These are phyloP conservation scores for Candida silvicultrix DNA, from an alignment of 805 yeast genomes.

Conservation along the genomic window DNA sequence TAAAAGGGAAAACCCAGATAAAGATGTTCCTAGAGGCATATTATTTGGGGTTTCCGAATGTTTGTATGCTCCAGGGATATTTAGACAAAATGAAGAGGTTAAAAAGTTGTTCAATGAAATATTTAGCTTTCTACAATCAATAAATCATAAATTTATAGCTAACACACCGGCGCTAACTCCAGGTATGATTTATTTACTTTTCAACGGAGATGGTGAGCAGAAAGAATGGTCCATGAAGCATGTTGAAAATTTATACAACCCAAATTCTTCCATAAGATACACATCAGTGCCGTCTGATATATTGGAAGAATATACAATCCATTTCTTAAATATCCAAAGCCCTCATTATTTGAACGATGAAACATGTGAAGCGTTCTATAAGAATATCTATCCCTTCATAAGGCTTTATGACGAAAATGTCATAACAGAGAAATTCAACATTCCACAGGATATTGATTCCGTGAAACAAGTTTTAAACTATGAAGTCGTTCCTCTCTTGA, in stretches of 20 bases:
- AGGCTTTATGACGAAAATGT: constrained; percentile 28
- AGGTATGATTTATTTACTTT: constrained; percentile 46
- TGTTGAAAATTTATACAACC: constrained; percentile 16
- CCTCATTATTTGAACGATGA: constrained; percentile 39
- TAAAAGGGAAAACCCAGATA: constrained; percentile 1
- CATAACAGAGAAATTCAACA: constrained; percentile 22
- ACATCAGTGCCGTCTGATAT: constrained; percentile 29
- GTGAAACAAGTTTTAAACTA: constrained; percentile 16
- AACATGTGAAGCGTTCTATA: constrained; percentile 43
- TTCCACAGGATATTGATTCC: constrained; percentile 21
- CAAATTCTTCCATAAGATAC: constrained; percentile 11
- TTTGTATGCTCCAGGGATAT: constrained; percentile 43
- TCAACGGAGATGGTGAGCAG: constrained; percentile 45
- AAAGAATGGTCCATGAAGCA: constrained; percentile 40
- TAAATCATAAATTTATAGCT: constrained; percentile 23
- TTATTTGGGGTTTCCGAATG: constrained; percentile 37
- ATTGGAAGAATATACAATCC: constrained; percentile 49
- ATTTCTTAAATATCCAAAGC: constrained; percentile 47
- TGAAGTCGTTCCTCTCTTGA: constrained; percentile 30
- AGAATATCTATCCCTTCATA: constrained; percentile 30
- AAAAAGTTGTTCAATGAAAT: constrained; percentile 31
- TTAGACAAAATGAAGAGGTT: constrained; percentile 33
- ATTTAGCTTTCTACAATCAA: constrained; percentile 24
- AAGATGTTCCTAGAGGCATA: constrained; percentile 10
- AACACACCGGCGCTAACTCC: constrained; percentile 29